phyloP scores from a whole-genome alignment of 306 rosid genomes.

The Fragaria vesca region DNA sequence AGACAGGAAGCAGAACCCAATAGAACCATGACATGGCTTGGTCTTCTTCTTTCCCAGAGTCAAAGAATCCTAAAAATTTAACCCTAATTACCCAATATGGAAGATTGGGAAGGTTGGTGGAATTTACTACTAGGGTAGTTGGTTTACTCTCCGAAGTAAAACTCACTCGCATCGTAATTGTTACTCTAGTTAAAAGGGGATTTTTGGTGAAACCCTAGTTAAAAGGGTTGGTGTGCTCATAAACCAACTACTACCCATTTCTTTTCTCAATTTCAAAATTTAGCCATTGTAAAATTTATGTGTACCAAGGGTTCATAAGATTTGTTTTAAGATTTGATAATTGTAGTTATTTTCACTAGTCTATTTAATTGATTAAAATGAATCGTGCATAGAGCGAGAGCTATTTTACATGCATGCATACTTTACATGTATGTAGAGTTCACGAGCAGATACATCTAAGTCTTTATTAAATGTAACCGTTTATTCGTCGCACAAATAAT shows the following conservation, averaged over 20 bases:
- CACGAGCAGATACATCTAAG: background rate
- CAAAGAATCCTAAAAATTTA: background rate
- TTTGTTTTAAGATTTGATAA: too few relatives aligned
- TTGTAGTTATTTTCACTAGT: too few relatives aligned
- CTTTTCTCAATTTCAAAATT: background rate
- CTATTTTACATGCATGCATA: background rate
- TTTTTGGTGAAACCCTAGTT: background rate
- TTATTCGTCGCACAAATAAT: background rate
- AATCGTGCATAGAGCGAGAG: background rate
- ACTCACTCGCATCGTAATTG: background rate
- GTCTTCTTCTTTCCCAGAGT: background rate
- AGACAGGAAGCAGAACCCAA: background rate
- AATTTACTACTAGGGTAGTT: background rate
- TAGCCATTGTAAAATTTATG: too few relatives aligned
- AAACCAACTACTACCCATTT: background rate
- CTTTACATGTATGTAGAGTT: background rate
- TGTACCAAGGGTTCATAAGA: too few relatives aligned
- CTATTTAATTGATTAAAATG: too few relatives aligned
- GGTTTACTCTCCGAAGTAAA: background rate
- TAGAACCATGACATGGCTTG: slow-evolving; percentile 1
- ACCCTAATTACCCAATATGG: background rate
- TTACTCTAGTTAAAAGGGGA: background rate
- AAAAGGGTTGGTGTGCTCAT: background rate
- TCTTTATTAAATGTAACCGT: background rate
- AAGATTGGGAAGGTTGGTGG: background rate